Percentiles rank a stretch among this genome's conserved stretches.
Evolutionary conservation across 2,329 filamentous ascomycete genomes (phyloP).

Genomic region (Epichloe typhina): DNA sequence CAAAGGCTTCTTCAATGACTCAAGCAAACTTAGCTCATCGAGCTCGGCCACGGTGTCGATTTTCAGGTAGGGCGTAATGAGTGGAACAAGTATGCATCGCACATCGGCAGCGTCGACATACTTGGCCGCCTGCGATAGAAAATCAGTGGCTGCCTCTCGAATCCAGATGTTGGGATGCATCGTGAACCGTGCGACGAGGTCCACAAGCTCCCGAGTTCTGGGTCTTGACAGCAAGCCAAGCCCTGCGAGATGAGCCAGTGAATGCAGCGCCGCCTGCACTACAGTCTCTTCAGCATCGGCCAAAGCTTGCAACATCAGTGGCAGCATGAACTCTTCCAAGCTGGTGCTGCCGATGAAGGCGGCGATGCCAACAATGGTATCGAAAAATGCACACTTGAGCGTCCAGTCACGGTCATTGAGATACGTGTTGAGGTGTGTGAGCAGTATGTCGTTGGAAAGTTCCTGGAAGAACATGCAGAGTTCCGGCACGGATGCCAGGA

Average conservation of each 20-base stretch:
- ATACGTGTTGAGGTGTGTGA: conserved; percentile 94
- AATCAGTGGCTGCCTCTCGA: conserved; percentile 74
- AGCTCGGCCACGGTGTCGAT: conserved; percentile 52
- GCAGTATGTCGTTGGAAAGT: conserved; percentile 89
- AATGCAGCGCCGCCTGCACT: conserved; percentile 78
- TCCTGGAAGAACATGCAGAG: conserved; percentile 89
- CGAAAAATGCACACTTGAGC: conserved; percentile 91
- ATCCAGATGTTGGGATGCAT: conserved; percentile 96
- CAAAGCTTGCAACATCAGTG: conserved; percentile 88
- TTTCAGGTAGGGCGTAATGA: conserved; percentile 73
- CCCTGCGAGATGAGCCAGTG: conserved; percentile 75
- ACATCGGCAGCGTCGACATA: conserved; percentile 70
- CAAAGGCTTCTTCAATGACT: conserved; percentile 71
- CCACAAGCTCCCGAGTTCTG: conserved; percentile 77
- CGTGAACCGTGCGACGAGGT: conserved; percentile 71
- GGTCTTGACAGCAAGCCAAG: conserved; percentile 76
- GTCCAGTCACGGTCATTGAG: conserved; percentile 95
- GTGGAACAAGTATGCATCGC: conserved; percentile 68
- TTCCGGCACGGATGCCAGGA: conserved; percentile 80
- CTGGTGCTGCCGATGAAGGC: conserved; percentile 80
- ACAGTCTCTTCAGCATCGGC: conserved; percentile 91
- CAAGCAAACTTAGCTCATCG: conserved; percentile 61
- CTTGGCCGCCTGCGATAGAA: conserved; percentile 62
- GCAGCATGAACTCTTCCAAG: conserved; percentile 88
- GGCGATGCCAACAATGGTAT: conserved; percentile 85